Conservation (phyloP, 1,284 basidiomycete genomes). For the Microbotryum violaceum region DNA sequence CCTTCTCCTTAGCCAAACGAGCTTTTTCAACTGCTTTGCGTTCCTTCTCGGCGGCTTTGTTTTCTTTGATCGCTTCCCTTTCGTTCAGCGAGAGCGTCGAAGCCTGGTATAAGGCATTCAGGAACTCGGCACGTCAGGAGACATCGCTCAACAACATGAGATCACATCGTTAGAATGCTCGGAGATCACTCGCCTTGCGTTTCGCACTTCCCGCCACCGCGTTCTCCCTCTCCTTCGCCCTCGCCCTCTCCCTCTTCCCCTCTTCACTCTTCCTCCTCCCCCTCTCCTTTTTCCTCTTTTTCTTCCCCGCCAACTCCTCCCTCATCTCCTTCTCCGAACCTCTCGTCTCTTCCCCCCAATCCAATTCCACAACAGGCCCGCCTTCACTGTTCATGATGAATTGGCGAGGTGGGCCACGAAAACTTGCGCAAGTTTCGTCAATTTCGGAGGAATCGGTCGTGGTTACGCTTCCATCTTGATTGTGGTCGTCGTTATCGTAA, state of each 20-base stretch:
- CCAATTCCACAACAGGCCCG: no score
- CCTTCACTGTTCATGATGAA: no score
- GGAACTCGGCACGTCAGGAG: not conserved
- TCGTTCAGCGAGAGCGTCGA: not conserved
- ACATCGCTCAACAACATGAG: not conserved
- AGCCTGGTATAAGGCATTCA: not conserved
- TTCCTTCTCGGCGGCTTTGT: constrained; percentile 14
- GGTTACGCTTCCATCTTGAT: no score
- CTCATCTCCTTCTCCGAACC: not conserved
- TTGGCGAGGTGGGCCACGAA: no score
- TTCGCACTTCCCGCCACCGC: not conserved
- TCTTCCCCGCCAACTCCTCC: constrained; percentile 4
- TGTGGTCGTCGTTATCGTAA: no score
- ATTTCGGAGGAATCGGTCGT: no score
- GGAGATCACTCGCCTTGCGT: not conserved
- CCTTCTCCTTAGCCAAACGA: not conserved
- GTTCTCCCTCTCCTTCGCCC: constrained; percentile 5
- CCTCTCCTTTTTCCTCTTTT: constrained; percentile 2
- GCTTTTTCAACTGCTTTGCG: constrained; percentile 15
- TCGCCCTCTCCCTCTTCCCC: not conserved
- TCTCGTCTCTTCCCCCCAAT: no score
- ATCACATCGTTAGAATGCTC: no score
- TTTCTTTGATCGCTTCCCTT: not conserved
- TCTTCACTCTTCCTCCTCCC: not conserved
- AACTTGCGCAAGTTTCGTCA: no score